phyloP scores from a whole-genome alignment of 1,284 basidiomycete species.

The Sporisorium sorghi region DNA sequence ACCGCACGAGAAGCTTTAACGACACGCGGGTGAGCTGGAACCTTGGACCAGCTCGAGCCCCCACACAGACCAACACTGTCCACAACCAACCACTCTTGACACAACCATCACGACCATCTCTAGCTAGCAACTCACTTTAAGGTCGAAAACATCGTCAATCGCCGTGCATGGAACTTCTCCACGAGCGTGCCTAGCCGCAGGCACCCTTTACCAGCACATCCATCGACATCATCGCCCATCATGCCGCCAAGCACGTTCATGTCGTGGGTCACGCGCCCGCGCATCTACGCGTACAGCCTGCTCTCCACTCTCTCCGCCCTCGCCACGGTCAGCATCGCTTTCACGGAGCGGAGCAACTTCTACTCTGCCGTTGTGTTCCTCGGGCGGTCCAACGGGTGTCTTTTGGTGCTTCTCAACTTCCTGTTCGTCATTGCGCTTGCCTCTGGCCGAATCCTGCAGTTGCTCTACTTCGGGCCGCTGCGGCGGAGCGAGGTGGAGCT shows the following conservation, averaged over 20 bases:
- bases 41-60: background rate
- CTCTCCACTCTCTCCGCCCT: conserved; percentile 48
- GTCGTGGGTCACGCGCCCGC: conserved; percentile 40
- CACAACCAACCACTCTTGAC: too few relatives aligned
- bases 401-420: conserved; percentile 85
- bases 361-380: conserved; percentile 92
- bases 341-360: conserved; percentile 88
- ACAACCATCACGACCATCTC: too few relatives aligned
- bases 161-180: conserved; percentile 14
- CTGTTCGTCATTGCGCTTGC: conserved; percentile 81
- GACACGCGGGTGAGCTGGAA: conserved; percentile 30
- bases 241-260: conserved; percentile 34
- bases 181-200: conserved; percentile 14
- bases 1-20: conserved; percentile 33
- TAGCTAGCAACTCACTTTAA: background rate
- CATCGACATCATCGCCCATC: background rate
- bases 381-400: conserved; percentile 82
- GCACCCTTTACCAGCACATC: conserved; percentile 5
- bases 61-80: conserved; percentile 33
- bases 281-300: conserved; percentile 56
- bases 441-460: conserved; percentile 82
- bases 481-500: conserved; percentile 92
- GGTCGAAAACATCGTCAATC: too few relatives aligned
- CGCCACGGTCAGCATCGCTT: conserved; percentile 74
- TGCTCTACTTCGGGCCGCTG: conserved; percentile 90